Percentiles rank a stretch among this genome's conserved stretches.
Evolutionary conservation across 1,284 basidiomycete genomes (phyloP).

Genomic region (Malassezia furfur): DNA sequence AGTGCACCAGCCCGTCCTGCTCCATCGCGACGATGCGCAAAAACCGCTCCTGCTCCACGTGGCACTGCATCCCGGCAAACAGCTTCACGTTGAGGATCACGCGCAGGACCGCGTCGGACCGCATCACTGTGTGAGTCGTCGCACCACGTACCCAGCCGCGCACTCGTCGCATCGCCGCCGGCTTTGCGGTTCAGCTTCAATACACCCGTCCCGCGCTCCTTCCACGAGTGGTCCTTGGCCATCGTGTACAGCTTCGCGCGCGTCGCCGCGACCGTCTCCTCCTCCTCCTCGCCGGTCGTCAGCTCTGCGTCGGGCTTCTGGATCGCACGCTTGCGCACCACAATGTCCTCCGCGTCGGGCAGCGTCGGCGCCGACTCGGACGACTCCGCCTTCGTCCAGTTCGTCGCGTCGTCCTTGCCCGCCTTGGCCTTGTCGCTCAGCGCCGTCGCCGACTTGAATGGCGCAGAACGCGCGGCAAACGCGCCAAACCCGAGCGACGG

Average conservation of each 20-base stretch:
- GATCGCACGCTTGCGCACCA: conserved; percentile 14
- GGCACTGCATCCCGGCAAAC: conserved; percentile 74
- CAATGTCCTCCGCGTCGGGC: conserved; percentile 3
- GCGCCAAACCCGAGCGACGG: conserved; percentile 14
- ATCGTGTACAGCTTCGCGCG: conserved; percentile 75
- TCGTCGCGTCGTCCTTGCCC: not conserved
- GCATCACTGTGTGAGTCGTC: conserved; percentile 63
- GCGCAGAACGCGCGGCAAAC: conserved; percentile 8
- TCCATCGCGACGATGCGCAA: conserved; percentile 42
- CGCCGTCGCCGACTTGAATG: conserved; percentile 11
- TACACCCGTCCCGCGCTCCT: conserved; percentile 74
- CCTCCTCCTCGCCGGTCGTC: conserved; percentile 81
- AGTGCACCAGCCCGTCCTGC: conserved; percentile 32
- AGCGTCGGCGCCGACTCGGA: not conserved
- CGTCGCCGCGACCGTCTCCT: conserved; percentile 70
- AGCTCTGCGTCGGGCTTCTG: conserved; percentile 37
- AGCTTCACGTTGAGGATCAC: conserved; percentile 74
- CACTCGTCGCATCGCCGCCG: conserved; percentile 55
- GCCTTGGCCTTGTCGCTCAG: conserved; percentile 1
- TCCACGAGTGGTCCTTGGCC: conserved; percentile 60
- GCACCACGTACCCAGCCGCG: conserved; percentile 59
- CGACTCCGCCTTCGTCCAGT: conserved; percentile 1
- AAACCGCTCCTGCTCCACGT: conserved; percentile 58
- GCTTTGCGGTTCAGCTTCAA: conserved; percentile 66
- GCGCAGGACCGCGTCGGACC: conserved; percentile 80